Evolutionary conservation across 495 filamentous ascomycete genomes (phyloP).

Genomic region (Xylaria longipes): DNA sequence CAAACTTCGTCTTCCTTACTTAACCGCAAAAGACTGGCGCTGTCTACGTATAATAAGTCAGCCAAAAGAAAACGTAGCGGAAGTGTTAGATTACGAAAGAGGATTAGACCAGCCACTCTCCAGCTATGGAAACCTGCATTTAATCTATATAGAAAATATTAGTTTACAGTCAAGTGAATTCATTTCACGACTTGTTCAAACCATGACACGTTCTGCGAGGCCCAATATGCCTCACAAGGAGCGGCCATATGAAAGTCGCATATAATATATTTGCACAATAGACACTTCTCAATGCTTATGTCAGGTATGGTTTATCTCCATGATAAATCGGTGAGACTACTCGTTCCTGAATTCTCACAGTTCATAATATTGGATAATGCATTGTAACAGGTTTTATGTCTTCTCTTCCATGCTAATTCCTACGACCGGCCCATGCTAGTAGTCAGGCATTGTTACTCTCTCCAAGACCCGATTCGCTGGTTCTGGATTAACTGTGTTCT

Average conservation of each 20-base stretch:
- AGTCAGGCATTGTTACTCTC: not conserved
- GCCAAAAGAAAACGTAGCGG: not conserved
- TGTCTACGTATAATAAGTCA: not conserved
- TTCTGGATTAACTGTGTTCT: slow-evolving; percentile 20
- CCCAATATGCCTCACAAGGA: not conserved
- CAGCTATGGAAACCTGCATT: not conserved
- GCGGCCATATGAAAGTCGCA: not conserved
- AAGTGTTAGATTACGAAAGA: not conserved
- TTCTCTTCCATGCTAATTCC: slow-evolving; percentile 1
- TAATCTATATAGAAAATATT: not conserved
- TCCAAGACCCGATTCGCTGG: slow-evolving; percentile 5
- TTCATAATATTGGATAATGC: not conserved
- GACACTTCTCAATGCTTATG: not conserved
- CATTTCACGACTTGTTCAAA: not conserved
- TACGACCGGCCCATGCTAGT: not conserved
- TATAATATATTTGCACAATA: not conserved
- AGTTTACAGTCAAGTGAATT: not conserved
- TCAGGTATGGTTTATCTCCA: not conserved
- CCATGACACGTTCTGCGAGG: not conserved
- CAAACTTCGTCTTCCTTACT: not conserved
- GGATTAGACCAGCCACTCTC: not conserved
- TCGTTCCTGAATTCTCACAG: not conserved
- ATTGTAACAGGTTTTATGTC: not conserved
- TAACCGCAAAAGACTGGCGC: not conserved
- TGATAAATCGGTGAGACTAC: not conserved